phyloP scores from a whole-genome alignment of 805 yeast species.

The Lachancea meyersii region DNA sequence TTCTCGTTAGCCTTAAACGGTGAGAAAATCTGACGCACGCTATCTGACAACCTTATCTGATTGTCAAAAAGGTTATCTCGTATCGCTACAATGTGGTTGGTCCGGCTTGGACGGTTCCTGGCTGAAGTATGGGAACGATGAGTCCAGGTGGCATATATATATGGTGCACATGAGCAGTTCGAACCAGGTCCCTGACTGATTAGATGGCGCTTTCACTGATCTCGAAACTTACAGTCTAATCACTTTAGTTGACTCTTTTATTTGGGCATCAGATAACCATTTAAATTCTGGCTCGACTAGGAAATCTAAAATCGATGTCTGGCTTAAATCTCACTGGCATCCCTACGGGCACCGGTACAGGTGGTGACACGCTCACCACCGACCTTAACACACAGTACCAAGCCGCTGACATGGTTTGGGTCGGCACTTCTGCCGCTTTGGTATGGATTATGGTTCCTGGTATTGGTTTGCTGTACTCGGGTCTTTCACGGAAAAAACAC shows the following conservation, averaged over 20 bases:
- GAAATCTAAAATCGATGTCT: conserved; percentile 20
- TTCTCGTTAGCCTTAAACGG: background rate
- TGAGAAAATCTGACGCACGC: background rate
- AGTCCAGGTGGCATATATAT: background rate
- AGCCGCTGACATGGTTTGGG: conserved; percentile 79
- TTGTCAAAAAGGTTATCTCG: background rate
- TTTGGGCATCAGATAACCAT: too few species aligned
- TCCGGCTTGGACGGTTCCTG: background rate
- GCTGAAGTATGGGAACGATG: background rate
- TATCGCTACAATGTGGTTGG: background rate
- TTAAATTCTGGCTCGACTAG: background rate
- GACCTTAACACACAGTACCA: conserved; percentile 69
- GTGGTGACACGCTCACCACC: conserved; percentile 70
- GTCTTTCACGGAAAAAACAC: conserved; percentile 89
- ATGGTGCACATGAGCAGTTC: background rate
- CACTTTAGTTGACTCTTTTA: too few species aligned
- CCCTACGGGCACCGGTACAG: conserved; percentile 59
- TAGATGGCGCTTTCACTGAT: too few species aligned
- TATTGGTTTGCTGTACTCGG: conserved; percentile 87
- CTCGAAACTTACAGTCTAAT: too few species aligned
- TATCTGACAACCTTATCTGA: background rate
- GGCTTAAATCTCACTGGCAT: conserved; percentile 33
- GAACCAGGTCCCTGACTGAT: too few species aligned
- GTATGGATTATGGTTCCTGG: conserved; percentile 98
- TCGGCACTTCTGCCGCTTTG: conserved; percentile 65